Evolutionary conservation across 148 eudicot species (phyloP), one percentile per base, ranked within the genome.

Genomic region (Pharnaceum exiguum): DNA sequence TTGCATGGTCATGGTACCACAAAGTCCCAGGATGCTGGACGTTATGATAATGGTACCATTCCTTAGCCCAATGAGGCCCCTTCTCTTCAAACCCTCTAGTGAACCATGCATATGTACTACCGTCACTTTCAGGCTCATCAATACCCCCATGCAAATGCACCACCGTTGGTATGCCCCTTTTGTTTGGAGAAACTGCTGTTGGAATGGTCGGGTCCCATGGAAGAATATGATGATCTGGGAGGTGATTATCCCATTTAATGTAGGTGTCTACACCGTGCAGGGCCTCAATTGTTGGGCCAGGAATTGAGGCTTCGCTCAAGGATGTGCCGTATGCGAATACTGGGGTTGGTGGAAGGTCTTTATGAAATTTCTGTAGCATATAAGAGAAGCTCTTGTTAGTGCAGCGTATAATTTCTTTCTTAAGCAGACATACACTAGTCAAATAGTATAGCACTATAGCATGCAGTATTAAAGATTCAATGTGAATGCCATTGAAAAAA

Each of bases 1-100:
- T 77, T 5, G 95, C 91, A 66, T 90, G 97, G 48, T 90, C 97
- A 68, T 90, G 97, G 67, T 90, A 87, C 89, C 87, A 90, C 35
- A 80, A 30, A 9, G 70, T 87, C 5, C 97, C 97, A 0, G 95
- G 89, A 1, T 90, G 97, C 13, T 90, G 97, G 29, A 11, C 1
- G 4, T 90, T 90, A 46, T 79, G 59, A 47, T 87, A 90, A 37
- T 69, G 75, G 31, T 78, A 90, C 3, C 44, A 82, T 36, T 40
- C 58, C 54, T 75, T 80, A 0, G 59, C 62, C 97, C 97, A 90
- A 10, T 68, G 36, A 10, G 77, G 73, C 3, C 97, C 97, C 1
- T 33, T 73, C 16, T 77, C 71, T 13, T 59, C 36, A 23, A 72
- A 90, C 19, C 73, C 63, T 0, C 69, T 36, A 1, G 97, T 90